phyloP scores from a whole-genome alignment of 495 filamentous ascomycete species.

The Chaetomium cochliodes region DNA sequence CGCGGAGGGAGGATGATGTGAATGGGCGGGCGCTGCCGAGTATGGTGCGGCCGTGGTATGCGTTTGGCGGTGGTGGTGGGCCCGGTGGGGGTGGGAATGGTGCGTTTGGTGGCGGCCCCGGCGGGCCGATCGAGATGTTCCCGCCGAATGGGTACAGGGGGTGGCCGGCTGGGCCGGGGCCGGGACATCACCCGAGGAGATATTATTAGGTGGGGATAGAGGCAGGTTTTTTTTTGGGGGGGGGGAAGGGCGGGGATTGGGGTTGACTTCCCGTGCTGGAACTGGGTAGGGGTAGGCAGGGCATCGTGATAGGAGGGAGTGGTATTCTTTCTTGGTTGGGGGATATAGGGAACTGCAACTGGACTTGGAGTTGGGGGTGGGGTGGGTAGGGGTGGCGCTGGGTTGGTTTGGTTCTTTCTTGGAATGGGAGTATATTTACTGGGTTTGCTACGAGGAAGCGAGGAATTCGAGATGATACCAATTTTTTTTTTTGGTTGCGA shows the following conservation, averaged over 20 bases:
- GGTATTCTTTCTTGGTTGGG: too few relatives aligned
- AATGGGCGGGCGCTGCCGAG: slow-evolving; percentile 37
- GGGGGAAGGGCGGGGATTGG: neutral
- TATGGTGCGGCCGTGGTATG: slow-evolving; percentile 39
- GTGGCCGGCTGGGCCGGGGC: neutral
- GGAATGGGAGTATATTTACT: neutral
- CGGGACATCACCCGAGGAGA: neutral
- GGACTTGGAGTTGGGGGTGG: neutral
- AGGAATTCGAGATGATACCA: neutral
- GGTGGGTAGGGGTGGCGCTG: neutral
- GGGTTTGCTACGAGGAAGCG: neutral
- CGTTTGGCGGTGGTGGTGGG: neutral
- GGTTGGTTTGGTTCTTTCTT: neutral
- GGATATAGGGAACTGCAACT: neutral
- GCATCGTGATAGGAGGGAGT: too few relatives aligned
- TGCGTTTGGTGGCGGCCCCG: too few relatives aligned
- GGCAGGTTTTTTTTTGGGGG: too few relatives aligned
- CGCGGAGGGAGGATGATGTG: slow-evolving; percentile 42
- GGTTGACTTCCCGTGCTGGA: neutral
- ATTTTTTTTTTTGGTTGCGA: neutral
- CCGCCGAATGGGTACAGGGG: too few relatives aligned
- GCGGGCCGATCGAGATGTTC: neutral
- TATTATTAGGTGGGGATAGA: too few relatives aligned
- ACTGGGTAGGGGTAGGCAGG: too few relatives aligned
- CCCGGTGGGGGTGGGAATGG: neutral